These are phyloP conservation scores for Claviceps paspali DNA, from an alignment of 2,329 filamentous ascomycete species.

Conservation along the genomic window DNA sequence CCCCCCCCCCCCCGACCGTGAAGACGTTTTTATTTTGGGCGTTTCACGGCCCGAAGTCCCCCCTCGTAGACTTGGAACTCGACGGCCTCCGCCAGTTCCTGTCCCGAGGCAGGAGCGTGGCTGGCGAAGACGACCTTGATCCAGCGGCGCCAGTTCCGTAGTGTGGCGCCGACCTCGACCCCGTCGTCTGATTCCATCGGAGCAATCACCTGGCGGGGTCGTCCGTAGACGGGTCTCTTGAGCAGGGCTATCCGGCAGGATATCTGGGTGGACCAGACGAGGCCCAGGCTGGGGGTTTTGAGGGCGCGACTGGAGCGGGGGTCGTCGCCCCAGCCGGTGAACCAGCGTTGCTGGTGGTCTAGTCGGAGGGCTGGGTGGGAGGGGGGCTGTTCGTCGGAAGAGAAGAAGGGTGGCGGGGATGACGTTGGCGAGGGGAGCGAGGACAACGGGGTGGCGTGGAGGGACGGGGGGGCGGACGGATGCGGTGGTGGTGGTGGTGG, in stretches of 20 bases:
- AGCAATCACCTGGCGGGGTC: conserved; percentile 20
- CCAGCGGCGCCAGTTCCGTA: conserved; percentile 53
- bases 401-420: conserved; percentile 20
- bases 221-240: conserved; percentile 45
- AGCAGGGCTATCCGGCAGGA: conserved; percentile 68
- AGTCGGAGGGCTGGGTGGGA: conserved; percentile 47
- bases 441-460: conserved; percentile 14
- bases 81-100: conserved; percentile 34
- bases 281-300: conserved; percentile 76
- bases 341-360: conserved; percentile 86
- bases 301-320: conserved; percentile 29
- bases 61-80: conserved; percentile 64
- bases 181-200: conserved; percentile 22
- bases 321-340: conserved; percentile 85
- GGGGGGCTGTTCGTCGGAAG: conserved; percentile 16
- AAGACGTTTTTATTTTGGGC: neutral
- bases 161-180: conserved; percentile 26
- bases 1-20: neutral
- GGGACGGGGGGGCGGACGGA: conserved; percentile 19
- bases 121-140: conserved; percentile 85
- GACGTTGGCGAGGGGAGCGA: neutral
- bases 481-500: neutral
- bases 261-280: conserved; percentile 86
- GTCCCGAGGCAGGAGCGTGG: conserved; percentile 44
- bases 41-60: conserved; percentile 32